Base-by-base conservation (phyloP, 805 yeast species). In the Wickerhamomyces kurtzmanii region DNA sequence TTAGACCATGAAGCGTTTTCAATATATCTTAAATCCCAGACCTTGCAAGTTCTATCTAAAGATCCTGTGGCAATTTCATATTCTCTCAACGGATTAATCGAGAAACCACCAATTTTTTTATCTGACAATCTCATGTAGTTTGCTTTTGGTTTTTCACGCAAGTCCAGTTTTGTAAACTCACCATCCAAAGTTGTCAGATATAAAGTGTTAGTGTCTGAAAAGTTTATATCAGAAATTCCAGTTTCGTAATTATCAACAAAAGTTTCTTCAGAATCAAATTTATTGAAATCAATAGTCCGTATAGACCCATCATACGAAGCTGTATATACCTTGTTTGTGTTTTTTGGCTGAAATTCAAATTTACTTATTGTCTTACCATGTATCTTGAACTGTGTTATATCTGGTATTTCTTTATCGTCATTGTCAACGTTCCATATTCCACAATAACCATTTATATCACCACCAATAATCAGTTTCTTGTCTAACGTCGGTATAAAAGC, bases 91-190 rank as follows among this genome's bases (percentile, higher is more conserved):
- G 97, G 97, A 42, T 85, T 85, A 12, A 84, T 68, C 1, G 78
- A 47, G 51, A 91, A 84, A 1, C 93, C 85, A 0, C 97, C 97
- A 31, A 91, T 87, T 48, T 91, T 91, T 47, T 89, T 87, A 44
- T 83, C 93, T 32, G 87, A 84, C 11, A 87, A 51, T 37, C 93
- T 62, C 24, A 41, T 29, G 3, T 41, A 33, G 9, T 46, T 38
- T 12, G 40, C 35, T 18, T 42, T 41, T 3, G 53, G 38, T 33
- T 57, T 59, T 27, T 63, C 62, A 37, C 98, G 60, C 9, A 74
- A 30, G 49, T 89, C 97, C 34, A 77, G 65, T n/a, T 61, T 65
- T 13, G 82, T 74, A 49, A 89, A 79, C 32, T 76, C 76, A 2
- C 98, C 98, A 5, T 68, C 62, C 28, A 89, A 57, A 0, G 97